Percentiles rank a stretch among this genome's conserved stretches.
Evolutionary conservation across 1,284 basidiomycete species (phyloP).

Genomic region (Pascua guehoae): DNA sequence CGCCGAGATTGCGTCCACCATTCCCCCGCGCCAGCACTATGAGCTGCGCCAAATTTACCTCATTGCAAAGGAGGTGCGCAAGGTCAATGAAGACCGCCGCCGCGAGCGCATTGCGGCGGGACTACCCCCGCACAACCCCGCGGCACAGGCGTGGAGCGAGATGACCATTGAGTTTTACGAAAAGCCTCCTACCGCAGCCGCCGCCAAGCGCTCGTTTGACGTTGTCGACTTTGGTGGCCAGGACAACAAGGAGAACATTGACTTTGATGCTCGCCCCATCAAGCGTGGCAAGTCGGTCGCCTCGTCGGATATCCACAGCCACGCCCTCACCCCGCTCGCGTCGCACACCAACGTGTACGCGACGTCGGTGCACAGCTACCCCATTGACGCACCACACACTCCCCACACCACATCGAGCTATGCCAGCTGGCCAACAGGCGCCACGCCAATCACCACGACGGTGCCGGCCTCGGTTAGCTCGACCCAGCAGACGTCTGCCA

Average conservation of each 20-base stretch:
- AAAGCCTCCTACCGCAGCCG: conserved; percentile 25
- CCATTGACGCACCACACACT: conserved; percentile 8
- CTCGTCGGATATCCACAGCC: conserved; percentile 4
- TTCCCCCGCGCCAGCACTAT: conserved; percentile 50
- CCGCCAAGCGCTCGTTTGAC: conserved; percentile 13
- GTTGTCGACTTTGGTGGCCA: conserved; percentile 2
- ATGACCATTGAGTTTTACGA: conserved; percentile 18
- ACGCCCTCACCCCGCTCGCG: conserved; percentile 12
- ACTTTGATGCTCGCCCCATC: conserved; percentile 11
- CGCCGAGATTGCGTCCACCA: conserved; percentile 51
- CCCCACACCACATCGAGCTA: conserved; percentile 6
- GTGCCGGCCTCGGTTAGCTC: not conserved
- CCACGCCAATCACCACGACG: conserved; percentile 6
- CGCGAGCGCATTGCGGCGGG: conserved; percentile 9
- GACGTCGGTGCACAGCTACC: conserved; percentile 11
- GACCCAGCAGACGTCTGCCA: not conserved
- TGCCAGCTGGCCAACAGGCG: conserved; percentile 8
- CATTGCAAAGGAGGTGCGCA: conserved; percentile 49
- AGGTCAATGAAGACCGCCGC: conserved; percentile 19
- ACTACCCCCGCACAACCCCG: not conserved
- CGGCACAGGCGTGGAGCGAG: conserved; percentile 9
- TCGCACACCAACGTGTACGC: conserved; percentile 21
- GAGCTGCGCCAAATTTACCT: conserved; percentile 54
- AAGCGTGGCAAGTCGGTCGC: conserved; percentile 17
- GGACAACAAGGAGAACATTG: conserved; percentile 20